phyloP scores from a whole-genome alignment of 1,139 yeast genomes.

The Saccharomycopsis crataegensis region DNA sequence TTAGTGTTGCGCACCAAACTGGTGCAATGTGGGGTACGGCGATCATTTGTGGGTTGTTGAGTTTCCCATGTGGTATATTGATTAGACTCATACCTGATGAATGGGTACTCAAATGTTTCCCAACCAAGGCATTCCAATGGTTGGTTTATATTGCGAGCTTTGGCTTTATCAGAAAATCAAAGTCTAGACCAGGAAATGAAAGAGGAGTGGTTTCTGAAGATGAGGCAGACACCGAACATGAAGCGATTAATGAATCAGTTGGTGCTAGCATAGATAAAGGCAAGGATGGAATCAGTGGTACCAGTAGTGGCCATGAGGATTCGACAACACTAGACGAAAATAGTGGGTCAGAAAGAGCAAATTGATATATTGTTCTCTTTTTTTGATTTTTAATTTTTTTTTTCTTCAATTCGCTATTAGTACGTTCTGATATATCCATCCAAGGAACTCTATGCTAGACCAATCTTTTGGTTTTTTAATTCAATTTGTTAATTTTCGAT shows the following conservation, averaged over 20 bases:
- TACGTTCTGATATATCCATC: too few species aligned
- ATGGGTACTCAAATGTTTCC: conserved; percentile 66
- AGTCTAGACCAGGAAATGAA: conserved; percentile 10
- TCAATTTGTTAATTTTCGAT: too few species aligned
- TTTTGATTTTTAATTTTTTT: background rate
- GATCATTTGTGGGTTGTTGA: conserved; percentile 69
- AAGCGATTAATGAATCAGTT: background rate
- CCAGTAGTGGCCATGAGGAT: background rate
- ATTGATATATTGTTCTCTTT: background rate
- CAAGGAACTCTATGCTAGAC: too few species aligned
- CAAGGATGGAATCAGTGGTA: background rate
- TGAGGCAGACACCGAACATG: background rate
- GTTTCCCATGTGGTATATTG: conserved; percentile 72
- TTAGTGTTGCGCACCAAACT: conserved; percentile 70
- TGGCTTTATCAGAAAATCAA: conserved; percentile 35
- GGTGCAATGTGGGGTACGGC: conserved; percentile 90
- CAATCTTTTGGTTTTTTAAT: too few species aligned
- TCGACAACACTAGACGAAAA: background rate
- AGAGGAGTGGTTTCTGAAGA: too few species aligned
- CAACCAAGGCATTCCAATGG: conserved; percentile 46
- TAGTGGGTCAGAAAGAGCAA: background rate
- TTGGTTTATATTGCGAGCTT: conserved; percentile 43
- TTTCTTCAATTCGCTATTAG: background rate
- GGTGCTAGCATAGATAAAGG: background rate
- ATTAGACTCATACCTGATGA: conserved; percentile 78